A percentile compares a stretch with the other conserved stretches of the same genome.
phyloP scores from a whole-genome alignment of 257 asterid species.

The Voacanga thouarsii region DNA sequence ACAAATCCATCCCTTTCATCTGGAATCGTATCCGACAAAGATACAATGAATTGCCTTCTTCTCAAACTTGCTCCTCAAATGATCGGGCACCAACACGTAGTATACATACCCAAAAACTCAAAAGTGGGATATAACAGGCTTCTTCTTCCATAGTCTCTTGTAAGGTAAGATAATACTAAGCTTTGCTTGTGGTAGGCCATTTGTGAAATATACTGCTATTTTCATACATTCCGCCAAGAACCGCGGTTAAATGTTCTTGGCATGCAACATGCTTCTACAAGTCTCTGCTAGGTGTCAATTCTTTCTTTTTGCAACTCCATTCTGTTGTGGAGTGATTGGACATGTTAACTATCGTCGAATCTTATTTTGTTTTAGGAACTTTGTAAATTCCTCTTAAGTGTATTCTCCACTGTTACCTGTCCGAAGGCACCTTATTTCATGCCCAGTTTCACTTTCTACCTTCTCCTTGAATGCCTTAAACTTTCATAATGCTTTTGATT shows the following conservation, averaged over 20 bases:
- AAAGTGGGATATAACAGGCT: neutral
- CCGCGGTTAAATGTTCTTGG: too few species aligned
- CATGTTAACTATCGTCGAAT: neutral
- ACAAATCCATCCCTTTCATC: neutral
- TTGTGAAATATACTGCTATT: too few species aligned
- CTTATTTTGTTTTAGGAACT: neutral
- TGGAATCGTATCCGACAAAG: neutral
- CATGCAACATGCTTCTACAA: too few species aligned
- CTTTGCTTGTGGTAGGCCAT: too few species aligned
- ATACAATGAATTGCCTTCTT: neutral
- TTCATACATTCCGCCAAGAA: too few species aligned
- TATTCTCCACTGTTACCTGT: too few species aligned
- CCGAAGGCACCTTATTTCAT: neutral
- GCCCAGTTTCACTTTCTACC: too few species aligned
- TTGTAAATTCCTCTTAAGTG: too few species aligned
- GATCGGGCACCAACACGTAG: neutral
- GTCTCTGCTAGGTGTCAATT: too few species aligned
- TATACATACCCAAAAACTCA: neutral
- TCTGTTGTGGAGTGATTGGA: neutral
- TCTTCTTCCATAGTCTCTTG: neutral
- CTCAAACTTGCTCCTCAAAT: neutral
- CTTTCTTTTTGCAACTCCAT: neutral
- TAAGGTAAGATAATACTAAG: too few species aligned
- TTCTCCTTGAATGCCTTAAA: too few species aligned
- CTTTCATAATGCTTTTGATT: too few species aligned